Evolutionary conservation across 1,139 yeast species (phyloP).

Genomic region (Protomyces lactucae-debilis): DNA sequence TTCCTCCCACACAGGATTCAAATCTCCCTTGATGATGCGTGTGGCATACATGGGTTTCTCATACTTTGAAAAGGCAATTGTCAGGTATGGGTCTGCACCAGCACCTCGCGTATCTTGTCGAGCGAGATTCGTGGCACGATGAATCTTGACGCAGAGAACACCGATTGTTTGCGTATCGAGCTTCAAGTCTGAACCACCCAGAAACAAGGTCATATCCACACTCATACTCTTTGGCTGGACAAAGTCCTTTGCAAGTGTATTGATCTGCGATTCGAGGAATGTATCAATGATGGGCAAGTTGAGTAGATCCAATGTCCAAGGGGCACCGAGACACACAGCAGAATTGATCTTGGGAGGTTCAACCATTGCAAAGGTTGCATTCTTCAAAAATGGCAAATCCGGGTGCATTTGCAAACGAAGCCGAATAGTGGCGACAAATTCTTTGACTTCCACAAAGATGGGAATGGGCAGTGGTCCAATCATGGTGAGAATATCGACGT

Average conservation of each 20-base stretch:
- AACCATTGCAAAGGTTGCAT: conserved; percentile 20
- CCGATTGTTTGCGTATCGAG: conserved; percentile 19
- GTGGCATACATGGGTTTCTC: conserved; percentile 27
- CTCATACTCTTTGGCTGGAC: conserved; percentile 24
- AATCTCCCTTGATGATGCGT: conserved; percentile 25
- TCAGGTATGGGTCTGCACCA: conserved; percentile 26
- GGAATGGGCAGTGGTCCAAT: conserved; percentile 20
- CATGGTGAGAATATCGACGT: conserved; percentile 15
- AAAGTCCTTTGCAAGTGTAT: conserved; percentile 14
- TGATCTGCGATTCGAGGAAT: conserved; percentile 13
- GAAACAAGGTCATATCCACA: conserved; percentile 21
- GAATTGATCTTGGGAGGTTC: conserved; percentile 19
- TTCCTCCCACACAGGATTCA: conserved; percentile 25
- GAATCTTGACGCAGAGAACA: conserved; percentile 22
- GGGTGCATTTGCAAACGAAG: conserved; percentile 22
- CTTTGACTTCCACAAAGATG: conserved; percentile 24
- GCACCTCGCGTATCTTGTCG: conserved; percentile 23
- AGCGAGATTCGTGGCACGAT: conserved; percentile 16
- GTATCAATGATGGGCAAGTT: conserved; percentile 21
- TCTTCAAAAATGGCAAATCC: conserved; percentile 19
- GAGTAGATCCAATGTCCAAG: conserved; percentile 20
- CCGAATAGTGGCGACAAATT: conserved; percentile 24
- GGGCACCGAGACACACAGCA: conserved; percentile 21
- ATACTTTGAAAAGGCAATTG: conserved; percentile 21
- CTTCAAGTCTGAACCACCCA: conserved; percentile 21